Evolutionary conservation across 148 eudicot genomes (phyloP), one percentile per base, ranked within the genome.

Genomic region (Vaccinium corymbosum): DNA sequence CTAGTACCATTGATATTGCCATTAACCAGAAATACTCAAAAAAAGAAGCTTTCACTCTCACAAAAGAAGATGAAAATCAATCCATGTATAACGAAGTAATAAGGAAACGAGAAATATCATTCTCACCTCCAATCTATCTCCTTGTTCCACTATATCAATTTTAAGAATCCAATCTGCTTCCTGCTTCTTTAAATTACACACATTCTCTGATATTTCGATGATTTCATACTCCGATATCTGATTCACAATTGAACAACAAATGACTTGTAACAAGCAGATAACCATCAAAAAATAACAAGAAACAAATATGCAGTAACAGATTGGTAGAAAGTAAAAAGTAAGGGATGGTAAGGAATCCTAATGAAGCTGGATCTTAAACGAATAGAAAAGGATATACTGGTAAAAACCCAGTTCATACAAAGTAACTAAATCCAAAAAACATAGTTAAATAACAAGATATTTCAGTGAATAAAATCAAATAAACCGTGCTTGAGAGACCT

Each of bases 161-260:
- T 94, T 96, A 46, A 96, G 89, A 81, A 96, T 91, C 98, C 99
- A 96, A 89, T 96, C 98, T 83, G 94, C 94, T 92, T 96, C 99
- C 83, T 90, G 91, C 94, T 96, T 96, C 94, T 96, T 96, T 91
- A 96, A 88, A 87, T 94, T 93, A 61, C 99, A 96, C 3, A 92
- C 84, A 88, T 96, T 96, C 91, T 96, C 99, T 83, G 95, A 87
- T 78, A 94, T 91, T 83, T 96, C 99, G 49, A 96, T 96, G 27
- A 96, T 89, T 86, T 94, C 87, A 89, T 86, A 96, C 92, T 96
- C 99, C 16, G 94, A 93, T 61, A 93, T 88, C 99, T 96, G 89
- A 82, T 61, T 38, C 50, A 51, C 42, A 38, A 10, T 62, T 19
- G 73, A 85, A 70, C 52, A 85, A 80, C 56, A 64, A 68, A 13